Evolutionary conservation across 2,329 filamentous ascomycete genomes (phyloP).

Genomic region (Waltergamsia citrina): DNA sequence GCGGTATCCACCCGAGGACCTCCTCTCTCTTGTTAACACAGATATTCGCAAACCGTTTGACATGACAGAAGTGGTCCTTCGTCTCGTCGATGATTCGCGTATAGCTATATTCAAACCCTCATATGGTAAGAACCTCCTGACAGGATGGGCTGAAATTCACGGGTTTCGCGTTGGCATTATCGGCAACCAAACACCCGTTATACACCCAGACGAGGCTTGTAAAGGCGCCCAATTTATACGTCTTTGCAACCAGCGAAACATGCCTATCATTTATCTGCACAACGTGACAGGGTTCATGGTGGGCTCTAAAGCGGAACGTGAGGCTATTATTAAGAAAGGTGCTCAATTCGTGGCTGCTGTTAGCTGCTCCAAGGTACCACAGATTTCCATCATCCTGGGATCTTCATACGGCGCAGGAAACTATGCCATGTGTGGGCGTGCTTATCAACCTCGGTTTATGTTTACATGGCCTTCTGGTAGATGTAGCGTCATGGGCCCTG

Average conservation of each 20-base stretch:
- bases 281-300: conserved; percentile 41
- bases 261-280: conserved; percentile 32
- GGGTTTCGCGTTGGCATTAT: conserved; percentile 25
- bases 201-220: conserved; percentile 25
- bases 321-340: conserved; percentile 31
- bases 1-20: conserved; percentile 22
- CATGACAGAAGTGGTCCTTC: conserved; percentile 24
- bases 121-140: conserved; percentile 26
- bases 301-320: conserved; percentile 30
- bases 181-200: conserved; percentile 28
- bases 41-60: conserved; percentile 23
- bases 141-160: conserved; percentile 25
- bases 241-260: conserved; percentile 29
- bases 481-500: conserved; percentile 14
- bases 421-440: conserved; percentile 33
- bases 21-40: conserved; percentile 21
- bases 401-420: conserved; percentile 35
- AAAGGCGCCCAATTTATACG: conserved; percentile 32
- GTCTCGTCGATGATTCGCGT: conserved; percentile 29
- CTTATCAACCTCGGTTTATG: conserved; percentile 29
- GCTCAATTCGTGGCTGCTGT: conserved; percentile 34
- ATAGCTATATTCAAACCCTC: conserved; percentile 27
- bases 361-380: conserved; percentile 29
- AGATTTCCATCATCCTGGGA: conserved; percentile 32
- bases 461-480: conserved; percentile 17